Conservation (phyloP, 805 yeast genomes). For the Wickerhamomyces xylosicus region DNA sequence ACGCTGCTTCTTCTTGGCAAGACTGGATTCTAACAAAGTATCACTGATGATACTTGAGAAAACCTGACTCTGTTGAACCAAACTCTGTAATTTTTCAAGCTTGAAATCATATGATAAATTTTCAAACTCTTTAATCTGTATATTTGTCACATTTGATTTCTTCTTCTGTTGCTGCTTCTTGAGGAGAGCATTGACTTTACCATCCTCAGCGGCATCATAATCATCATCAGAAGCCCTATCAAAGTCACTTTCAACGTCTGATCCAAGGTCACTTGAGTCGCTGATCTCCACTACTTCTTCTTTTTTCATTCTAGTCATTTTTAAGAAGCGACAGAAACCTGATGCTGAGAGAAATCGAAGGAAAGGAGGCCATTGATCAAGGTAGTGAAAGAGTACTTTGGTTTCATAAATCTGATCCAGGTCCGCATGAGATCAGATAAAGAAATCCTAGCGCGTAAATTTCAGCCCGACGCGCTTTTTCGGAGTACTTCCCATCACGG, state of each 20-base stretch:
- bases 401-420: too few relatives aligned
- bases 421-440: too few relatives aligned
- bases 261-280: too few relatives aligned
- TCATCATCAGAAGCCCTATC: constrained; percentile 1
- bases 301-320: too few relatives aligned
- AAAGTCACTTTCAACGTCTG: background rate
- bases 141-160: constrained; percentile 1
- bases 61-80: constrained; percentile 81
- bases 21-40: constrained; percentile 47
- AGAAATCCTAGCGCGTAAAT: constrained; percentile 1
- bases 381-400: too few relatives aligned
- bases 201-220: constrained; percentile 10
- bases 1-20: constrained; percentile 21
- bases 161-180: constrained; percentile 4
- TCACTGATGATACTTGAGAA: constrained; percentile 83
- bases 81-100: constrained; percentile 52
- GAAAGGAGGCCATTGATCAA: too few relatives aligned
- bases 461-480: background rate
- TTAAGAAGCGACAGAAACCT: too few relatives aligned
- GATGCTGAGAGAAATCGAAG: too few relatives aligned
- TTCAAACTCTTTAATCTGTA: constrained; percentile 21
- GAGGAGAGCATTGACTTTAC: constrained; percentile 10
- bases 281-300: too few relatives aligned
- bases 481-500: too few relatives aligned
- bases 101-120: constrained; percentile 43